A percentile compares a stretch with the other conserved stretches of the same genome.
phyloP scores from a whole-genome alignment of 2,329 filamentous ascomycete genomes.

The Albifimbria verrucaria region DNA sequence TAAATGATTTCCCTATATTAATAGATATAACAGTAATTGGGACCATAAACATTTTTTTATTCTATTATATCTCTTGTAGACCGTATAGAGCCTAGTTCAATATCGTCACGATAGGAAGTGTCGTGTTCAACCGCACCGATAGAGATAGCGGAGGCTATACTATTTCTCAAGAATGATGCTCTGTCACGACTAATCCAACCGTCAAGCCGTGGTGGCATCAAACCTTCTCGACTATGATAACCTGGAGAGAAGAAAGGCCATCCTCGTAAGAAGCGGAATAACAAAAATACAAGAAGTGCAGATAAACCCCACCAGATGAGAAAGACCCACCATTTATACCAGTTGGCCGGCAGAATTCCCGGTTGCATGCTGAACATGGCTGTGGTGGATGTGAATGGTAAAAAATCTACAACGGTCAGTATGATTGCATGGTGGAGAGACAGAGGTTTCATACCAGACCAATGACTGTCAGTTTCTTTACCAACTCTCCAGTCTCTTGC shows the following conservation, averaged over 20 bases:
- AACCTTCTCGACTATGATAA: neutral
- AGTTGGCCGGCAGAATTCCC: neutral
- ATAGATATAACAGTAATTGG: too few relatives aligned
- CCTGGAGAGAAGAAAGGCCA: neutral
- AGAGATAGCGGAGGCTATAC: neutral
- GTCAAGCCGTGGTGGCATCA: neutral
- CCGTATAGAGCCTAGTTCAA: neutral
- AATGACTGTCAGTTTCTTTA: neutral
- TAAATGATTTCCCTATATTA: too few relatives aligned
- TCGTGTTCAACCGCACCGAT: neutral
- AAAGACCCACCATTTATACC: neutral
- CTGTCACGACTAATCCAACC: neutral
- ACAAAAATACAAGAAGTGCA: neutral
- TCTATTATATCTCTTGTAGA: neutral
- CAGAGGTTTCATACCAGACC: neutral
- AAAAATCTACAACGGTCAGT: neutral
- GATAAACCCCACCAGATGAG: neutral
- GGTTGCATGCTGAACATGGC: neutral
- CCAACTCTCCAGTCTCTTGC: constrained; percentile 1
- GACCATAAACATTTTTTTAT: too few relatives aligned
- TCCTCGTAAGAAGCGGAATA: neutral
- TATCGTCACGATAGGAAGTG: neutral
- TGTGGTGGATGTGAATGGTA: neutral
- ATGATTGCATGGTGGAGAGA: neutral
- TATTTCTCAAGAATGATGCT: neutral